Base-by-base conservation (phyloP, 164 flowering plant species). In the Euptelea pleiosperma region DNA sequence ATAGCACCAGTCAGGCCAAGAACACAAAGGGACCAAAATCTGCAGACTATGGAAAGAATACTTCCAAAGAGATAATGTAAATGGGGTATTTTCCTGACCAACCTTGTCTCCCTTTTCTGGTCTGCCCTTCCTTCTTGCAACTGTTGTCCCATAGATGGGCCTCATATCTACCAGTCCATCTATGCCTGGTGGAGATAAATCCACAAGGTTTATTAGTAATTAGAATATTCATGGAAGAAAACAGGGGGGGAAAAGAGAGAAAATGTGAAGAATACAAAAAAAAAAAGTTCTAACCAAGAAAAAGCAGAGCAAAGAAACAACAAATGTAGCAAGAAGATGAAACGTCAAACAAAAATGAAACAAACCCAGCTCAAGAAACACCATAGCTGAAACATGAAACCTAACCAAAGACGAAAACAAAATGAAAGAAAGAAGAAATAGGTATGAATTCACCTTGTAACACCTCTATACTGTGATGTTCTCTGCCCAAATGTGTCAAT, bases 101-200 rank as follows among this genome's bases (percentile, higher is more conserved):
- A 89, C 97, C 97, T 87, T 89, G 97, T 61, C 97, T 87, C 57
- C 97, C 97, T 76, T 89, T 89, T 58, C 96, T 85, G 55, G 85
- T 87, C 66, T 89, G 94, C 25, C 96, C 96, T 68, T 89, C 97
- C 60, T 85, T 87, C 83, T 85, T 87, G 79, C 92, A 85, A 60
- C 97, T 89, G 63, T 89, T 89, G 52, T 89, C 96, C 96, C 96
- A 89, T 2, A 89, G 74, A 75, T 89, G 96, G 7, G 96, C 96
- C 69, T 89, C 96, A 67, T 87, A 87, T 72, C 96, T 85, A 34
- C 96, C 96, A 30, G 96, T 89, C 96, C 96, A 89, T 52, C 97
- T 76, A 75, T 89, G 97, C 64, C 97, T 85, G 80, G 60, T 33
- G 18, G 6, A 46, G 29, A 30, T 12, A 60, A 62, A 57, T 12